phyloP scores from a whole-genome alignment of 2,329 filamentous ascomycete genomes.

The Colletotrichum siamense region DNA sequence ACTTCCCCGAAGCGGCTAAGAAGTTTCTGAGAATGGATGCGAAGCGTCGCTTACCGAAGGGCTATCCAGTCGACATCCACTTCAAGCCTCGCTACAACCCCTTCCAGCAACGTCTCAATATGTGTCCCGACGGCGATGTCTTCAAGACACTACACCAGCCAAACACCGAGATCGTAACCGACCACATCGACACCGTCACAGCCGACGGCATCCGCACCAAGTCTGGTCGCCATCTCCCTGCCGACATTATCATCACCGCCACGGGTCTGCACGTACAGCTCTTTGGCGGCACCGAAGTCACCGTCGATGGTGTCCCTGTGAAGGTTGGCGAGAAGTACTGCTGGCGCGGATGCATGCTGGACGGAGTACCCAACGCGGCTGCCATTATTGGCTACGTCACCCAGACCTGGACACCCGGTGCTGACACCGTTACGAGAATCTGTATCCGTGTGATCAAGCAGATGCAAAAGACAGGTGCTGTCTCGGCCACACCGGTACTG shows the following conservation, averaged over 20 bases:
- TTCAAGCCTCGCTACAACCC: slow-evolving; percentile 71
- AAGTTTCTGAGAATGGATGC: slow-evolving; percentile 51
- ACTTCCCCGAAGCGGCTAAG: slow-evolving; percentile 56
- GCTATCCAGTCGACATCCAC: slow-evolving; percentile 62
- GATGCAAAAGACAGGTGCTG: slow-evolving; percentile 42
- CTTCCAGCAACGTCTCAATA: slow-evolving; percentile 78
- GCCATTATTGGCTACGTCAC: slow-evolving; percentile 71
- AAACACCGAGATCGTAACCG: slow-evolving; percentile 56
- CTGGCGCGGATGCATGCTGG: slow-evolving; percentile 71
- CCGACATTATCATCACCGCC: slow-evolving; percentile 73
- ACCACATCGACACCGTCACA: slow-evolving; percentile 56
- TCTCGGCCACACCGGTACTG: neutral
- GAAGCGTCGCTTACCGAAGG: slow-evolving; percentile 55
- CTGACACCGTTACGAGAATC: slow-evolving; percentile 57
- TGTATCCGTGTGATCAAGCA: slow-evolving; percentile 54
- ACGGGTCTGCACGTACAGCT: slow-evolving; percentile 69
- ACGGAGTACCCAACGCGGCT: slow-evolving; percentile 68
- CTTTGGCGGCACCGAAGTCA: slow-evolving; percentile 56
- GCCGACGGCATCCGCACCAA: slow-evolving; percentile 51
- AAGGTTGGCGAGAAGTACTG: slow-evolving; percentile 55
- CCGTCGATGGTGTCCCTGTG: slow-evolving; percentile 59
- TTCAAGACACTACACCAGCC: slow-evolving; percentile 51
- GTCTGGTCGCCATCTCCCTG: slow-evolving; percentile 56
- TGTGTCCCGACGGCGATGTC: slow-evolving; percentile 65
- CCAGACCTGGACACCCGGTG: slow-evolving; percentile 71